Percentiles rank a stretch among this genome's conserved stretches.
phyloP scores from a whole-genome alignment of 768 basidiomycete genomes.

The Dentipellis fragilis region DNA sequence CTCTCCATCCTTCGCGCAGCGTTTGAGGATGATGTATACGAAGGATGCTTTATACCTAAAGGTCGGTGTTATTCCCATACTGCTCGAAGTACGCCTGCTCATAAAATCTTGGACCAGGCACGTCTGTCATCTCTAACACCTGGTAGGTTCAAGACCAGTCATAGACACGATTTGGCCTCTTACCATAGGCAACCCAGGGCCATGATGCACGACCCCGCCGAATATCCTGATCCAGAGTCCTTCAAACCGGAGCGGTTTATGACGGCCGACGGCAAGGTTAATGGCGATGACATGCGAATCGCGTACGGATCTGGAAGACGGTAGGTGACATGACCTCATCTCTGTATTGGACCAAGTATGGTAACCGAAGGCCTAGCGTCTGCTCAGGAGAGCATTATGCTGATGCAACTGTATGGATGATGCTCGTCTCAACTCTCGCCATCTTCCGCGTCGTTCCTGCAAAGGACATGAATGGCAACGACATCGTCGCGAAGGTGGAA shows the following conservation, averaged over 20 bases:
- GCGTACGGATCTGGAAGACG: background rate
- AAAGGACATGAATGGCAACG: background rate
- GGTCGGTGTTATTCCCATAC: background rate
- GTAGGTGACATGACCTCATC: background rate
- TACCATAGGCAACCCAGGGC: background rate
- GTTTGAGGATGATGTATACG: background rate
- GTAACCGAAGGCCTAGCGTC: background rate
- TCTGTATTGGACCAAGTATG: background rate
- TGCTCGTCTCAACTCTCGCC: background rate
- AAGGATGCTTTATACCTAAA: background rate
- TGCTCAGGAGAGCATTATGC: background rate
- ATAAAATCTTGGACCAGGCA: background rate
- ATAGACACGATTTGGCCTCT: no score
- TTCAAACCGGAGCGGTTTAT: conserved; percentile 7
- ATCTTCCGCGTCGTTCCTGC: background rate
- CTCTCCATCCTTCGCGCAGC: background rate
- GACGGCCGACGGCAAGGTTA: background rate
- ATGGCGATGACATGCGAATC: background rate
- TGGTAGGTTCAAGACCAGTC: background rate
- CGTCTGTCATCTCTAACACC: background rate
- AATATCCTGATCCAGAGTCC: conserved; percentile 4
- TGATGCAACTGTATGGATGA: background rate
- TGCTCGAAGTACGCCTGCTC: background rate
- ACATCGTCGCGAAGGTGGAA: background rate
- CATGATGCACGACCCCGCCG: conserved; percentile 5